Evolutionary conservation across 2,329 filamentous ascomycete genomes (phyloP).

Genomic region (Chaetomiaceae sp.): DNA sequence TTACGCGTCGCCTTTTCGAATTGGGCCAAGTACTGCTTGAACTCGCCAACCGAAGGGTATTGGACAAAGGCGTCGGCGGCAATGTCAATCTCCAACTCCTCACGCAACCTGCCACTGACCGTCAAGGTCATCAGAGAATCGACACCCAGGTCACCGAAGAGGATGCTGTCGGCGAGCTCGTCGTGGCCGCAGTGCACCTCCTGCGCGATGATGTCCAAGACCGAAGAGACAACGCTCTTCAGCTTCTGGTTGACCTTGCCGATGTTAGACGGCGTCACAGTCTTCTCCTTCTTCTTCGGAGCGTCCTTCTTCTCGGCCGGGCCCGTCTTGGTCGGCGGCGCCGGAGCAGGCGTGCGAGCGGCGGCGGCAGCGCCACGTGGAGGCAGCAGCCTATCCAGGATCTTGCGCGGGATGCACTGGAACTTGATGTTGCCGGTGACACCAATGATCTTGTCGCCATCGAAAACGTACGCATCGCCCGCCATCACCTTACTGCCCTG

Average conservation of each 20-base stretch:
- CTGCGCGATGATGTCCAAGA: conserved; percentile 49
- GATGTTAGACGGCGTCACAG: conserved; percentile 42
- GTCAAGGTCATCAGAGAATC: conserved; percentile 58
- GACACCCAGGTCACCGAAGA: conserved; percentile 52
- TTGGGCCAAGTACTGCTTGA: conserved; percentile 41
- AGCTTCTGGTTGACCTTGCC: conserved; percentile 46
- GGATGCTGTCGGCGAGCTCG: conserved; percentile 51
- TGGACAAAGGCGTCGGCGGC: conserved; percentile 49
- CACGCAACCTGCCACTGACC: conserved; percentile 50
- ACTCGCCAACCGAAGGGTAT: conserved; percentile 46
- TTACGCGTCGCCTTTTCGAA: conserved; percentile 31
- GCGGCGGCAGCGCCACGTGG: conserved; percentile 44
- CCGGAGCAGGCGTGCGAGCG: conserved; percentile 29
- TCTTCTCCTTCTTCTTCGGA: conserved; percentile 38
- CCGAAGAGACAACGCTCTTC: conserved; percentile 39
- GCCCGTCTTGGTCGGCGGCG: conserved; percentile 32
- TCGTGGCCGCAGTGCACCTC: conserved; percentile 50
- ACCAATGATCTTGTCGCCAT: conserved; percentile 44
- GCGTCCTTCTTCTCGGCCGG: conserved; percentile 24
- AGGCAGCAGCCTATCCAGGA: conserved; percentile 61
- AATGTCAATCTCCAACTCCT: conserved; percentile 51
- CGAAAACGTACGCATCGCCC: conserved; percentile 50
- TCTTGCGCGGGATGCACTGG: conserved; percentile 58
- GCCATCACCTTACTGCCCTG: conserved; percentile 46
- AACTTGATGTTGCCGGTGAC: conserved; percentile 55